A percentile compares a stretch with the other conserved stretches of the same genome.
These are phyloP conservation scores for Senecio squalidus DNA, from an alignment of 140 eudicot species.

Conservation along the genomic window DNA sequence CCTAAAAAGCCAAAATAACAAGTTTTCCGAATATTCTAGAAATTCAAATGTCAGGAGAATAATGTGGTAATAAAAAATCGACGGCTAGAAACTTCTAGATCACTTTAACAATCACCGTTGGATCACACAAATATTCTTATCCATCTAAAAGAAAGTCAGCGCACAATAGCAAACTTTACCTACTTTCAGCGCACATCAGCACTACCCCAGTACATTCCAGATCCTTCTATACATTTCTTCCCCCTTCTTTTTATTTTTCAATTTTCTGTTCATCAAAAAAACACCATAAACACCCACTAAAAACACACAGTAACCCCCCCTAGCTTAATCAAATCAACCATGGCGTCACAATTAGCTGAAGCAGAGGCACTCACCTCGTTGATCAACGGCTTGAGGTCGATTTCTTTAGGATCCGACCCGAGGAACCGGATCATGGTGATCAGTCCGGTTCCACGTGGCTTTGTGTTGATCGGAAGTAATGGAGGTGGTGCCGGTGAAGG, in stretches of 20 bases:
- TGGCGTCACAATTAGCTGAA: constrained; percentile 48
- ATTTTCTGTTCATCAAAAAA: background rate
- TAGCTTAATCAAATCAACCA: background rate
- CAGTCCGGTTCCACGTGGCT: constrained; percentile 48
- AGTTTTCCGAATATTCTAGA: background rate
- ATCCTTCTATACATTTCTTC: constrained; percentile 48
- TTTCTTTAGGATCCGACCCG: constrained; percentile 35
- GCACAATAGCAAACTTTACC: no score
- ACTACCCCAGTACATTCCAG: constrained; percentile 36
- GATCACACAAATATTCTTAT: no score
- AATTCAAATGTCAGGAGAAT: background rate
- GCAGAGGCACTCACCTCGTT: constrained; percentile 14
- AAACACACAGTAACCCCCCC: background rate
- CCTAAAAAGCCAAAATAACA: background rate
- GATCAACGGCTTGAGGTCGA: constrained; percentile 30
- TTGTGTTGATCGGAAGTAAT: constrained; percentile 50
- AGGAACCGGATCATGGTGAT: constrained; percentile 52
- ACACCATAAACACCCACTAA: background rate
- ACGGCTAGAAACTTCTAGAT: constrained; percentile 4
- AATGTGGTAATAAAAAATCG: background rate
- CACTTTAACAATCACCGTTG: background rate
- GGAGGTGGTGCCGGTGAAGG: constrained; percentile 27
- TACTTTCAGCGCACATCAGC: no score
- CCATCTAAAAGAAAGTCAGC: background rate
- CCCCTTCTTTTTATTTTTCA: background rate